Percentiles rank a stretch among this genome's conserved stretches.
These are phyloP conservation scores for Platanthera guangdongensis DNA, from an alignment of 106 monocot species.

Conservation along the genomic window DNA sequence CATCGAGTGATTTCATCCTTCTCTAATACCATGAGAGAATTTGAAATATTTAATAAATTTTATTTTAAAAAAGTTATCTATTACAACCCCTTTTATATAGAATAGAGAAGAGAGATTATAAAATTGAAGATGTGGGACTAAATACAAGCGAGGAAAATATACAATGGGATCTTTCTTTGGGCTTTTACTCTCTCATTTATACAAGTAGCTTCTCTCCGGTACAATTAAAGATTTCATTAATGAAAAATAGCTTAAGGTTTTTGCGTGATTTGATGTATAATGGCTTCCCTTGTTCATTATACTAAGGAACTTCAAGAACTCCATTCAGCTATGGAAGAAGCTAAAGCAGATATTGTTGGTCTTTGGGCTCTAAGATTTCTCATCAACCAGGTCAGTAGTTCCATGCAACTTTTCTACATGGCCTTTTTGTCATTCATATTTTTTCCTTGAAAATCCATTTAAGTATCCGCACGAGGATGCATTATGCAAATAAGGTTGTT, in stretches of 20 bases:
- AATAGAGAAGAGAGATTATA: no score
- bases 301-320: conserved; percentile 92
- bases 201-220: no score
- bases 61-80: no score
- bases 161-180: no score
- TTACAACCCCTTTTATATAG: no score
- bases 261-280: not conserved
- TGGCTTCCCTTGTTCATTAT: not conserved
- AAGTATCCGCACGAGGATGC: not conserved
- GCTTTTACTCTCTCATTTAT: no score
- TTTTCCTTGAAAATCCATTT: not conserved
- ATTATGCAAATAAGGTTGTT: not conserved
- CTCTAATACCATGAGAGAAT: no score
- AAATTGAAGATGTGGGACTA: no score
- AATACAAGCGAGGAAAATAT: no score
- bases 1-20: no score
- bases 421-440: not conserved
- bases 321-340: conserved; percentile 88
- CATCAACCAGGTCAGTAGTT: conserved; percentile 54
- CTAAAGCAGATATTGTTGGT: conserved; percentile 99
- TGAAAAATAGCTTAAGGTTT: not conserved
- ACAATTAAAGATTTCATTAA: not conserved
- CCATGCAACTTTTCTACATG: not conserved
- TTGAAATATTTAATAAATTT: no score
- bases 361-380: conserved; percentile 94